A percentile compares a stretch with the other conserved stretches of the same genome.
phyloP scores from a whole-genome alignment of 371 early-diverging fungal species.

The Syncephalastrum contaminatum region DNA sequence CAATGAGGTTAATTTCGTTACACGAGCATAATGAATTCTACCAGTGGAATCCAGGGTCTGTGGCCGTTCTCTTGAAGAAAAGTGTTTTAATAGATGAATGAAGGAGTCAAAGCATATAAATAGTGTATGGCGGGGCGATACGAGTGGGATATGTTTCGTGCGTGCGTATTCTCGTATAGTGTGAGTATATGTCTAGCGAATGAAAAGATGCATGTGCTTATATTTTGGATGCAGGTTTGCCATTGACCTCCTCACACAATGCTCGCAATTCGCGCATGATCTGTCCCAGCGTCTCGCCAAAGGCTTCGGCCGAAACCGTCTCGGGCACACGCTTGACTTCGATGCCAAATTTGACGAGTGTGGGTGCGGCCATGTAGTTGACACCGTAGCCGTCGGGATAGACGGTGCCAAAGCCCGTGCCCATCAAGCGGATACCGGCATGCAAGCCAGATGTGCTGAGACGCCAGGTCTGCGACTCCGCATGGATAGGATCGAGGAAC shows the following conservation, averaged over 20 bases:
- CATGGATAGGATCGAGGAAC: constrained; percentile 74
- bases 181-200: no score
- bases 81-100: no score
- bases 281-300: constrained; percentile 45
- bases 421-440: constrained; percentile 68
- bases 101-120: no score
- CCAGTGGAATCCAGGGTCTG: no score
- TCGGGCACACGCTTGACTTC: constrained; percentile 68
- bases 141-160: no score
- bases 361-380: constrained; percentile 78
- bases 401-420: constrained; percentile 82
- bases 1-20: no score
- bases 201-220: no score
- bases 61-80: no score
- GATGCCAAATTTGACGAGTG: constrained; percentile 74
- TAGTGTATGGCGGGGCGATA: no score
- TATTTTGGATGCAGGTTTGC: no score
- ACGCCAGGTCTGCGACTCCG: constrained; percentile 62
- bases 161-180: no score
- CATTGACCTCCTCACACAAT: constrained; percentile 40
- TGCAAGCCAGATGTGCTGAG: constrained; percentile 80
- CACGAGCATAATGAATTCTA: no score
- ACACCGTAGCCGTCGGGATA: constrained; percentile 84
- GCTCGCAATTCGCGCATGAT: constrained; percentile 55
- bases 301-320: constrained; percentile 43